Percentiles rank a stretch among this genome's conserved stretches.
Evolutionary conservation across 2,329 filamentous ascomycete genomes (phyloP).

Genomic region (Sphaceloma murrayae): DNA sequence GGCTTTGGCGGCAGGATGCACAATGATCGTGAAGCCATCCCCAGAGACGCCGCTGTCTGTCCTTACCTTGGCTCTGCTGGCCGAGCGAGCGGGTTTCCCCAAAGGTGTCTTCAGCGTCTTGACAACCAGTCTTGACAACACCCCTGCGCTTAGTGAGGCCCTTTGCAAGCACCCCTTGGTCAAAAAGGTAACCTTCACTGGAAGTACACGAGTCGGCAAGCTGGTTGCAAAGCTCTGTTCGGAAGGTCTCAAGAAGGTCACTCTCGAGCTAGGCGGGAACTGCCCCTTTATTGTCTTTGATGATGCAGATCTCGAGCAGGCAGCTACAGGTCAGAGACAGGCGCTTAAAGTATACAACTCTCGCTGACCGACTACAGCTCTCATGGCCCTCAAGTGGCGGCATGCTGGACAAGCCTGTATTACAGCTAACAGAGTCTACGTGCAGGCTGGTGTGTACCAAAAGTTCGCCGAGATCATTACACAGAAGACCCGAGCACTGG

Average conservation of each 20-base stretch:
- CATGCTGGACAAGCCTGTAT: slow-evolving; percentile 58
- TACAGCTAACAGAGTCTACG: slow-evolving; percentile 55
- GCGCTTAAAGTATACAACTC: no score
- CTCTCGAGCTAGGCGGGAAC: slow-evolving; percentile 55
- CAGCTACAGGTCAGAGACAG: slow-evolving; percentile 40
- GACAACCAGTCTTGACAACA: slow-evolving; percentile 49
- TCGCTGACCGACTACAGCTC: slow-evolving; percentile 23
- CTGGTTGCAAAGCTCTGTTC: slow-evolving; percentile 51
- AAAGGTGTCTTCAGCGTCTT: slow-evolving; percentile 53
- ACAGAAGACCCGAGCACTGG: slow-evolving; percentile 44
- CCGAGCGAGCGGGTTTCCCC: slow-evolving; percentile 47
- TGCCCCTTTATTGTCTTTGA: slow-evolving; percentile 57
- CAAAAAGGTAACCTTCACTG: slow-evolving; percentile 55
- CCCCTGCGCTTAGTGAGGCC: slow-evolving; percentile 44
- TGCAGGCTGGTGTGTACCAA: slow-evolving; percentile 54
- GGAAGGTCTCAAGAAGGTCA: slow-evolving; percentile 54
- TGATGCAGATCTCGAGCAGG: slow-evolving; percentile 52
- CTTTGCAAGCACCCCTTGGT: slow-evolving; percentile 49
- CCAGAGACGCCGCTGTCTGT: slow-evolving; percentile 56
- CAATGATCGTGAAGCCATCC: slow-evolving; percentile 63
- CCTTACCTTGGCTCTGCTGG: slow-evolving; percentile 46
- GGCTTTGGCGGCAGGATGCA: slow-evolving; percentile 61
- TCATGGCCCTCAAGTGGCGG: slow-evolving; percentile 45
- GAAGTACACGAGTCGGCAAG: slow-evolving; percentile 52
- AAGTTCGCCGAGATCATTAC: slow-evolving; percentile 49